Conservation (phyloP, 2,329 filamentous ascomycete species). For the Aspergillus fumigatus region DNA sequence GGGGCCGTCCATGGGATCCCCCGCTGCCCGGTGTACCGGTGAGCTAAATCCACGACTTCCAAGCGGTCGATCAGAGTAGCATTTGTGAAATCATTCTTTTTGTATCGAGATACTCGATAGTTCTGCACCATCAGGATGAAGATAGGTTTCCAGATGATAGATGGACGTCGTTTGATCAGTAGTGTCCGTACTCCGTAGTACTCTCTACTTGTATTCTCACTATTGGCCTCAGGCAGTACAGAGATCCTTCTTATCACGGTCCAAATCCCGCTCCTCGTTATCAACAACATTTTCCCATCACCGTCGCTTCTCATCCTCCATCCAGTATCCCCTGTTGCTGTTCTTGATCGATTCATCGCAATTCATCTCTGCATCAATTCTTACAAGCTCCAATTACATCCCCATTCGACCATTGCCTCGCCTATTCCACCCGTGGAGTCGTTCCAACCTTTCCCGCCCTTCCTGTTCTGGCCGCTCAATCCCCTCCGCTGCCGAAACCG, state of each 20-base stretch:
- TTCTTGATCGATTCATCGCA: not conserved
- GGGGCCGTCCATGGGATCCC: constrained; percentile 5
- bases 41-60: constrained; percentile 1
- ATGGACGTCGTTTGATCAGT: not conserved
- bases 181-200: not conserved
- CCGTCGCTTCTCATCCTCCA: not conserved
- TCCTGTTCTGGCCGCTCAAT: not conserved
- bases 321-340: not conserved
- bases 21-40: constrained; percentile 10
- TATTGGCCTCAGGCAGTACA: not conserved
- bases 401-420: constrained; percentile 7
- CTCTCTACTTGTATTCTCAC: no score
- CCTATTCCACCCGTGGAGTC: constrained; percentile 4
- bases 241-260: not conserved
- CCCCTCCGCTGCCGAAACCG: constrained; percentile 19
- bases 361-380: not conserved
- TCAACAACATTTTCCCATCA: not conserved
- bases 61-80: not conserved
- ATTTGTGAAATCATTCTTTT: not conserved
- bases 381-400: not conserved
- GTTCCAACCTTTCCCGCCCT: constrained; percentile 1
- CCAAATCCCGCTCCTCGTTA: constrained; percentile 1
- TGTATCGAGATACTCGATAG: not conserved
- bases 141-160: not conserved
- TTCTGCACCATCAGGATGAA: not conserved